Percentiles rank a stretch among this genome's conserved stretches.
Conservation (phyloP, 352 stramenopile species). For the Globisporangium radiosum region DNA sequence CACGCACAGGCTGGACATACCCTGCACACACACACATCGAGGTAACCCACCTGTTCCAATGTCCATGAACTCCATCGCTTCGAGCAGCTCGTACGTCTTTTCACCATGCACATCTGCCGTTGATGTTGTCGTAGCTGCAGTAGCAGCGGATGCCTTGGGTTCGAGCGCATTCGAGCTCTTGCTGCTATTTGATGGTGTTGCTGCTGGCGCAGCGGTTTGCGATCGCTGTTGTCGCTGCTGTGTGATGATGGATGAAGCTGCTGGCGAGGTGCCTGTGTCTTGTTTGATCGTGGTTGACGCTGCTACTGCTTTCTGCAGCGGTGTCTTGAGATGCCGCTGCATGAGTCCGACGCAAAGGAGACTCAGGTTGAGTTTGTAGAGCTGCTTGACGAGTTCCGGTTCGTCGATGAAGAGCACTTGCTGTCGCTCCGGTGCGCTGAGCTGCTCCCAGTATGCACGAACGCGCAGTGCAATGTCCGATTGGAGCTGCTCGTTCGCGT, state of each 20-base stretch:
- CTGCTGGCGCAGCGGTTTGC: background rate
- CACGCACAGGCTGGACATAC: too few relatives aligned
- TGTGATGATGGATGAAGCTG: background rate
- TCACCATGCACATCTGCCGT: conserved; percentile 22
- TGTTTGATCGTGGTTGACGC: background rate
- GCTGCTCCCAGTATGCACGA: conserved; percentile 57
- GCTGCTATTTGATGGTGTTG: background rate
- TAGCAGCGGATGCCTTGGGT: background rate
- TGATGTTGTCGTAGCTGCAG: background rate
- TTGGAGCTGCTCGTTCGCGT: background rate
- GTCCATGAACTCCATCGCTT: conserved; percentile 88
- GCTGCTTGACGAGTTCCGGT: conserved; percentile 75
- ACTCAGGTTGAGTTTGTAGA: conserved; percentile 85
- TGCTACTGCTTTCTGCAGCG: conserved; percentile 11
- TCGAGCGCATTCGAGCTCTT: background rate
- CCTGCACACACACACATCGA: too few relatives aligned
- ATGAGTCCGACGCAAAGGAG: conserved; percentile 79
- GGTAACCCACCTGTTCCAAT: conserved; percentile 48
- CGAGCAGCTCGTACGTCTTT: conserved; percentile 77
- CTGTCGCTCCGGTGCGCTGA: conserved; percentile 56
- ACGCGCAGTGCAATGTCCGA: conserved; percentile 21
- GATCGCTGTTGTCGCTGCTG: conserved; percentile 1
- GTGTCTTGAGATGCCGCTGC: conserved; percentile 71
- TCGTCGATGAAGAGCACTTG: conserved; percentile 79
- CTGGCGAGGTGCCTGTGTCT: background rate